Evolutionary conservation across 345 rosid species (phyloP).

Genomic region (Syzygium aromaticum): DNA sequence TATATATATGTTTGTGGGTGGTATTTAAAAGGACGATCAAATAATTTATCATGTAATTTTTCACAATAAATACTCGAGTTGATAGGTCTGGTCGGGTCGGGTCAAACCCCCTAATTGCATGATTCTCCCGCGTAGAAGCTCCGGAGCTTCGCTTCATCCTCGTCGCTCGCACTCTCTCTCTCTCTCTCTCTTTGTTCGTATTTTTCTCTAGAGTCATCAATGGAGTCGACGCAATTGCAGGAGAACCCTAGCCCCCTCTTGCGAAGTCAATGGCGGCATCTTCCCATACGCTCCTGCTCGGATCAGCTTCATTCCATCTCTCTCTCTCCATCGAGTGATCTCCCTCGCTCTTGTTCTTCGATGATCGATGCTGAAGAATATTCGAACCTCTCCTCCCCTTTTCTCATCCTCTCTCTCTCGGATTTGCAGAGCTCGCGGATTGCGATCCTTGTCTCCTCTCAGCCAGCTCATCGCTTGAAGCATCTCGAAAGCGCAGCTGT

Average conservation of each 20-base stretch:
- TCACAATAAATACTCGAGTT: not conserved
- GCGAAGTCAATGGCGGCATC: slow-evolving; percentile 44
- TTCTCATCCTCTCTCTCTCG: slow-evolving; percentile 1
- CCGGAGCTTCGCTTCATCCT: not conserved
- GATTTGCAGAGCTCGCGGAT: slow-evolving; percentile 66
- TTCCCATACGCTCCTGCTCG: slow-evolving; percentile 39
- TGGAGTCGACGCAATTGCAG: not conserved
- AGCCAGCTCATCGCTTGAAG: slow-evolving; percentile 46
- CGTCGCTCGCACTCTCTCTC: not conserved
- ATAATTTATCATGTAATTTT: not conserved
- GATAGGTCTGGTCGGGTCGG: not conserved
- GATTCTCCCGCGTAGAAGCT: not conserved
- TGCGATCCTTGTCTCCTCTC: slow-evolving; percentile 52
- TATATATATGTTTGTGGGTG: not conserved
- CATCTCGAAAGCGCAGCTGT: slow-evolving; percentile 58
- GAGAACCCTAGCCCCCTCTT: slow-evolving; percentile 8
- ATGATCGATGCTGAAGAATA: not conserved
- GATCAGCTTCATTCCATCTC: slow-evolving; percentile 52
- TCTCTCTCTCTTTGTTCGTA: not conserved
- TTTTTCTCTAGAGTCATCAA: not conserved
- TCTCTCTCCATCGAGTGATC: slow-evolving; percentile 57
- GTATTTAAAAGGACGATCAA: not conserved
- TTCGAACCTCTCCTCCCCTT: not conserved
- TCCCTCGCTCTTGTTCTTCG: not conserved
- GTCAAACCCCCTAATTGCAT: not conserved